Conservation (phyloP, 2,329 filamentous ascomycete genomes). For the Fusarium marasasianum region DNA sequence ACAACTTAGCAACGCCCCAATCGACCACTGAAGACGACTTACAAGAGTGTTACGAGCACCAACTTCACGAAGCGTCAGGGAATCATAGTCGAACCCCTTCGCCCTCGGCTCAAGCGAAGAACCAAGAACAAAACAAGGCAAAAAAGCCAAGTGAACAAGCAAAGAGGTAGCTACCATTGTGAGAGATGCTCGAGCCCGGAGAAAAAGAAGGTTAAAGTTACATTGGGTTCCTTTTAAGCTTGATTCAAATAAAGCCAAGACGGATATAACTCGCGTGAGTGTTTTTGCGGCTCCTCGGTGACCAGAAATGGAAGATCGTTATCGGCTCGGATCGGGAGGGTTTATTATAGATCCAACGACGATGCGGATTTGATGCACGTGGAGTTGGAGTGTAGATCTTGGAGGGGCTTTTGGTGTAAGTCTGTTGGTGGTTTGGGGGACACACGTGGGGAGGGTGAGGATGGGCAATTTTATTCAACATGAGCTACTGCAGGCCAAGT, state of each 20-base stretch:
- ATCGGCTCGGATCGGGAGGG: slow-evolving; percentile 9
- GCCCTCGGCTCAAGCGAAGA: slow-evolving; percentile 18
- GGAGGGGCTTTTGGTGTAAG: not conserved
- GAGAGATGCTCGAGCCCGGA: not conserved
- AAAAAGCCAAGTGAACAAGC: slow-evolving; percentile 30
- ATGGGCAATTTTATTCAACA: not conserved
- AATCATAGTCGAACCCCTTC: slow-evolving; percentile 41
- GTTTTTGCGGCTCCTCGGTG: slow-evolving; percentile 24
- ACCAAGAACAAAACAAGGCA: slow-evolving; percentile 27
- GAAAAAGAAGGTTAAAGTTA: not conserved
- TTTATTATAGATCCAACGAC: slow-evolving; percentile 30
- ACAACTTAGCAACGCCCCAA: not conserved
- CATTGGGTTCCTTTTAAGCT: slow-evolving; percentile 29
- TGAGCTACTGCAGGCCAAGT: not conserved
- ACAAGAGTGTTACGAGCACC: slow-evolving; percentile 52
- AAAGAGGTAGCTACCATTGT: slow-evolving; percentile 31
- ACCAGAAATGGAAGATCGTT: slow-evolving; percentile 24
- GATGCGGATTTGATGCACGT: slow-evolving; percentile 26
- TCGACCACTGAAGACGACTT: not conserved
- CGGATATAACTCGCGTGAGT: slow-evolving; percentile 25
- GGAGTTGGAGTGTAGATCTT: slow-evolving; percentile 18
- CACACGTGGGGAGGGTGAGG: slow-evolving; percentile 27
- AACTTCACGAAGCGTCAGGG: slow-evolving; percentile 48
- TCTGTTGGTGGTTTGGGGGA: not conserved
- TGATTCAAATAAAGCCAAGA: slow-evolving; percentile 3